A percentile compares a stretch with the other conserved stretches of the same genome.
These are phyloP conservation scores for Paxillus involutus DNA, from an alignment of 768 basidiomycete species.

Conservation along the genomic window DNA sequence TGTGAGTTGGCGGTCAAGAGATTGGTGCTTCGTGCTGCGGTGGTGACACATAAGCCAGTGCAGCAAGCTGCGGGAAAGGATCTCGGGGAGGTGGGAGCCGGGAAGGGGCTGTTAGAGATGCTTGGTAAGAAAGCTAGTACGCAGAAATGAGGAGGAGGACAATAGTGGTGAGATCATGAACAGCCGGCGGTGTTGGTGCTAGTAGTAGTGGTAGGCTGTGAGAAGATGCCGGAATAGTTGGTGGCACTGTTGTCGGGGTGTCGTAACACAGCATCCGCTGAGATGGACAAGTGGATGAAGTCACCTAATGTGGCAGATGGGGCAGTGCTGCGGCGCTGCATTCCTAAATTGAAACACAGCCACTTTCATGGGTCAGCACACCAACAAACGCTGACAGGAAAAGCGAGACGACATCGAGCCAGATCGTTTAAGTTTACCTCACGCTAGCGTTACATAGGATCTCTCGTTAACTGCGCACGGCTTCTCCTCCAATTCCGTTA, in stretches of 20 bases:
- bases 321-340: constrained; percentile 37
- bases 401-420: constrained; percentile 5
- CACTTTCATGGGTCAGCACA: constrained; percentile 29
- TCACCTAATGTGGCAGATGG: constrained; percentile 14
- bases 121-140: background rate
- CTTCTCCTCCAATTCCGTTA: background rate
- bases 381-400: constrained; percentile 1
- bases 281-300: constrained; percentile 12
- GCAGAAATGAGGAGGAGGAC: background rate
- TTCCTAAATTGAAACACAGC: constrained; percentile 34
- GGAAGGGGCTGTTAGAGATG: background rate
- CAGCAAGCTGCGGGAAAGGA: background rate
- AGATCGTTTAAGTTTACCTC: constrained; percentile 2
- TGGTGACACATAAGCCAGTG: background rate
- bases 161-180: background rate
- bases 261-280: constrained; percentile 21
- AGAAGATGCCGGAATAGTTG: constrained; percentile 7
- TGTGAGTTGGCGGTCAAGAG: background rate
- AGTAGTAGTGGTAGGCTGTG: background rate
- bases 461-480: constrained; percentile 8
- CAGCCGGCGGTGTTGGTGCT: background rate
- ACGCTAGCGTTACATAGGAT: background rate
- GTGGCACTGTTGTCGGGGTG: background rate
- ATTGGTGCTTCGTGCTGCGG: background rate
- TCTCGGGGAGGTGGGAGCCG: background rate